These are phyloP conservation scores for Albifimbria verrucaria DNA, from an alignment of 2,329 filamentous ascomycete genomes.

Conservation along the genomic window DNA sequence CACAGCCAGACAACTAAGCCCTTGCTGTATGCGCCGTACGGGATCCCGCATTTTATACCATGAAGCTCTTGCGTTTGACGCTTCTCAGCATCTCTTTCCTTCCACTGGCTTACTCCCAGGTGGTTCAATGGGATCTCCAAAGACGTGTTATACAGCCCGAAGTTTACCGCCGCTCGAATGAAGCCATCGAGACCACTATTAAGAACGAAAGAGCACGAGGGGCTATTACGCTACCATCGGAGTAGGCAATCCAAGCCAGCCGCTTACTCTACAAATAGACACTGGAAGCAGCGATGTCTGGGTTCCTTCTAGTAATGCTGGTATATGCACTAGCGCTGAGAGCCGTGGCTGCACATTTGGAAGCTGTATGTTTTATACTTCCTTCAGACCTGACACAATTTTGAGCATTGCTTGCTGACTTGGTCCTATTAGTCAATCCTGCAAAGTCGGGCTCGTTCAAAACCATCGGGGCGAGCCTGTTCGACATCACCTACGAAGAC, in stretches of 20 bases:
- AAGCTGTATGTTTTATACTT: slow-evolving; percentile 41
- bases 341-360: slow-evolving; percentile 37
- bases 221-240: slow-evolving; percentile 55
- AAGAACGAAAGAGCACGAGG: slow-evolving; percentile 41
- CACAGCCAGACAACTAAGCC: neutral
- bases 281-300: slow-evolving; percentile 66
- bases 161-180: slow-evolving; percentile 33
- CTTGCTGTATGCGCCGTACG: neutral
- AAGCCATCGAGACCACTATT: slow-evolving; percentile 40
- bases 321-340: slow-evolving; percentile 32
- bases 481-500: slow-evolving; percentile 61
- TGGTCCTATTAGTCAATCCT: slow-evolving; percentile 37
- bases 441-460: slow-evolving; percentile 43
- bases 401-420: slow-evolving; percentile 15
- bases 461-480: slow-evolving; percentile 38
- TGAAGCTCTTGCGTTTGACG: slow-evolving; percentile 16
- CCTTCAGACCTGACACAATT: neutral
- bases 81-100: slow-evolving; percentile 6
- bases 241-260: slow-evolving; percentile 56
- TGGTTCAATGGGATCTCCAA: slow-evolving; percentile 48
- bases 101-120: slow-evolving; percentile 22
- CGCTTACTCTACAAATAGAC: slow-evolving; percentile 57
- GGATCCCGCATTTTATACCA: slow-evolving; percentile 10
- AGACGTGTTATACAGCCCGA: slow-evolving; percentile 27
- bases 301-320: slow-evolving; percentile 42